A percentile compares a stretch with the other conserved stretches of the same genome.
Evolutionary conservation across 805 yeast species (phyloP).

Genomic region (Wickerhamiella parazyma): DNA sequence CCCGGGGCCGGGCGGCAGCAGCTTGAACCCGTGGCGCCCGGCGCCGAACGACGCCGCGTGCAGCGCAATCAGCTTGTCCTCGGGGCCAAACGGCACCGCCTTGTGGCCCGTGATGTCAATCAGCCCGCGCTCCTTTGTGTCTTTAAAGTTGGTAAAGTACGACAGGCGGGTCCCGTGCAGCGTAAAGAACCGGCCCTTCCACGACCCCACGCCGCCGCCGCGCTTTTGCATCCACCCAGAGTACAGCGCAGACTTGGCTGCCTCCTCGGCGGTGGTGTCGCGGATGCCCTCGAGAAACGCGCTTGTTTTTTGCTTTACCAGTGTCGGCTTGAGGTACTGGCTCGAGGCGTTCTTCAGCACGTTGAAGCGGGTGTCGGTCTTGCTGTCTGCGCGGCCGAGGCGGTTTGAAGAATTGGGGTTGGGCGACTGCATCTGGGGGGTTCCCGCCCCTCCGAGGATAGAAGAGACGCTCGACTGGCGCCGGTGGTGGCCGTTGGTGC

Average conservation of each 20-base stretch:
- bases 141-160: constrained; percentile 66
- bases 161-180: constrained; percentile 88
- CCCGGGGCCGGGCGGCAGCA: constrained; percentile 97
- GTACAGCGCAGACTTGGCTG: constrained; percentile 58
- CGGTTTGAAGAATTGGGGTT: background rate
- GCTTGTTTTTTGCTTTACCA: constrained; percentile 27
- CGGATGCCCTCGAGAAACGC: constrained; percentile 66
- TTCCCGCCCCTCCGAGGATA: constrained; percentile 3
- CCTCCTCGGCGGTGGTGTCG: constrained; percentile 57
- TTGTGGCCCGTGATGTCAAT: constrained; percentile 93
- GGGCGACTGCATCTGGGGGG: constrained; percentile 1
- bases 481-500: constrained; percentile 6
- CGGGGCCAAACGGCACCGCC: constrained; percentile 64
- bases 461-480: constrained; percentile 9
- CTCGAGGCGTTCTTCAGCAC: constrained; percentile 30
- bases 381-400: constrained; percentile 1
- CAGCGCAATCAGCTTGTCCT: constrained; percentile 71
- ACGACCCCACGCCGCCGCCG: constrained; percentile 76
- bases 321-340: constrained; percentile 28
- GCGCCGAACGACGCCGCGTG: constrained; percentile 90
- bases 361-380: background rate
- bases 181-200: constrained; percentile 80
- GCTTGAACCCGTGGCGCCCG: constrained; percentile 84
- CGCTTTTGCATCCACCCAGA: constrained; percentile 96
- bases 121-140: constrained; percentile 75